Evolutionary conservation across 2,329 filamentous ascomycete genomes (phyloP).

Genomic region (Pezicula rhizophila): DNA sequence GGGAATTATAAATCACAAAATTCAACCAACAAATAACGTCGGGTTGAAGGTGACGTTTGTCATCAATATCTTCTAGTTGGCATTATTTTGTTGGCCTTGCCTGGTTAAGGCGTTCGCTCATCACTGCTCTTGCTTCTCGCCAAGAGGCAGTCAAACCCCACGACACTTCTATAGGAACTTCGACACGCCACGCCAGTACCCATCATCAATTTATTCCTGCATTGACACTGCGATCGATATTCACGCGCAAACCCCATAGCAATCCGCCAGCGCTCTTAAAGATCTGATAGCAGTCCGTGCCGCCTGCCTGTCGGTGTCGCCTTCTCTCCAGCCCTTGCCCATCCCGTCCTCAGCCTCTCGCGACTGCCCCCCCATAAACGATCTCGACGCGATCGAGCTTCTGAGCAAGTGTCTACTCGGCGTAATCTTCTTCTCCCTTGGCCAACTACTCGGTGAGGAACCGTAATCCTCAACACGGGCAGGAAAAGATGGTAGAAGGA

Average conservation of each 20-base stretch:
- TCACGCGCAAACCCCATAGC: constrained; percentile 1
- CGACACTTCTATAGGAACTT: constrained; percentile 10
- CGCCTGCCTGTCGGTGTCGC: constrained; percentile 14
- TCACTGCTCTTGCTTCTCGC: constrained; percentile 9
- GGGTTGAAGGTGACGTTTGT: too few relatives aligned
- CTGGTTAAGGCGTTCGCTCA: constrained; percentile 5
- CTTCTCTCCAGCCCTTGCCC: constrained; percentile 18
- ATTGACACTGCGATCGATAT: background rate
- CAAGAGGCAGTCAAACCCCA: constrained; percentile 15
- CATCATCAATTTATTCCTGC: constrained; percentile 7
- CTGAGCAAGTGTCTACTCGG: background rate
- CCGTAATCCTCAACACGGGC: constrained; percentile 24
- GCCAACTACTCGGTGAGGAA: constrained; percentile 17
- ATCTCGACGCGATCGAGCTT: constrained; percentile 19
- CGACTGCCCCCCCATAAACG: constrained; percentile 5
- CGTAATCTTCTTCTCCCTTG: background rate
- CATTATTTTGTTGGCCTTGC: constrained; percentile 2
- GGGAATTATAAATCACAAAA: too few relatives aligned
- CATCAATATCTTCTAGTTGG: too few relatives aligned
- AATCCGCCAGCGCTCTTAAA: constrained; percentile 4
- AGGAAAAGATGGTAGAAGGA: constrained; percentile 86
- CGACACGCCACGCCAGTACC: constrained; percentile 4
- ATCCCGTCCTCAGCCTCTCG: constrained; percentile 18
- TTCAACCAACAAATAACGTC: too few relatives aligned
- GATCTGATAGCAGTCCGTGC: background rate